A percentile compares a stretch with the other conserved stretches of the same genome.
Evolutionary conservation across 257 asterid species (phyloP).

Genomic region (Coffea eugenioides): DNA sequence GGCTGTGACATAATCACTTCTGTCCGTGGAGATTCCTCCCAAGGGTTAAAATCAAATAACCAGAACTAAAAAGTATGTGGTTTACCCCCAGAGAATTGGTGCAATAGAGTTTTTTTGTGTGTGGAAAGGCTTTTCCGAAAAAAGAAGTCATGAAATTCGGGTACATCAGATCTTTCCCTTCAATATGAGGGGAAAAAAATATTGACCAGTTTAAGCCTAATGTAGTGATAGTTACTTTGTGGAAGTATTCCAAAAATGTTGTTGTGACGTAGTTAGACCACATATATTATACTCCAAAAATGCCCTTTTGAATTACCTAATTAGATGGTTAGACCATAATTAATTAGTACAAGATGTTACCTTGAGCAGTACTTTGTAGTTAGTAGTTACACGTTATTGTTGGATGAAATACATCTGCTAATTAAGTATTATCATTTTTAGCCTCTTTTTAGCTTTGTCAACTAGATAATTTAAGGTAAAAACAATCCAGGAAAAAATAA

Average conservation of each 20-base stretch:
- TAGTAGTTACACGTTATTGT: not conserved
- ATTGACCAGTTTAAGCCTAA: no score
- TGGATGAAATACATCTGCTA: not conserved
- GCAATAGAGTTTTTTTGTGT: not conserved
- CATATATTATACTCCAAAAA: not conserved
- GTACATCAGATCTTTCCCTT: not conserved
- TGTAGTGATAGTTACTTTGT: no score
- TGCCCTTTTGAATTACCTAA: not conserved
- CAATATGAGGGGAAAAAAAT: no score
- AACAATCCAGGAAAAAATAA: no score
- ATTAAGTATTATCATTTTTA: not conserved
- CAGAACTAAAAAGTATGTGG: no score
- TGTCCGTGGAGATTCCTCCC: not conserved
- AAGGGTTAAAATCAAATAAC: not conserved
- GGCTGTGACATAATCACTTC: slow-evolving; percentile 7
- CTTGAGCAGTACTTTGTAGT: no score
- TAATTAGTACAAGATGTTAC: not conserved
- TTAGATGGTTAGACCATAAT: not conserved
- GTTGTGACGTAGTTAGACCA: not conserved
- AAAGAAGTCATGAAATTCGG: not conserved
- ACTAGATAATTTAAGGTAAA: no score
- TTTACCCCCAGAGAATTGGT: not conserved
- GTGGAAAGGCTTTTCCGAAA: not conserved
- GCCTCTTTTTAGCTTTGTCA: no score
- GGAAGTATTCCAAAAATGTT: not conserved